Conservation (phyloP, 2,329 filamentous ascomycete genomes). For the Ambrosiella cleistominuta region DNA sequence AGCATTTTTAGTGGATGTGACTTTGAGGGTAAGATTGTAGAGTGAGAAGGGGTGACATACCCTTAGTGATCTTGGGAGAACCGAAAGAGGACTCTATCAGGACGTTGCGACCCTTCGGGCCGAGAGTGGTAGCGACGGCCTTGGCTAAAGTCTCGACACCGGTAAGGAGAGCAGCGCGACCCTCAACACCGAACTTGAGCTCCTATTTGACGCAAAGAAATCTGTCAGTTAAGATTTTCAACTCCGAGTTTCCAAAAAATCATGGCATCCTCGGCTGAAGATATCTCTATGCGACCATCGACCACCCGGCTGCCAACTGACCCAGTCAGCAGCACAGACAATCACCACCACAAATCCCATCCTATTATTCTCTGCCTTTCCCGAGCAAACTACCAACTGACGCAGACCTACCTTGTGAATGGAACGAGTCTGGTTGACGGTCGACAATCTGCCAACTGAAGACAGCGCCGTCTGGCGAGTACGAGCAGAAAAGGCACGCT, state of each 20-base stretch:
- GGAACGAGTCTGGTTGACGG: conserved; percentile 77
- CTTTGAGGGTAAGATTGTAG: neutral
- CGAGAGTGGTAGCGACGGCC: conserved; percentile 88
- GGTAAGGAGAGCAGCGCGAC: conserved; percentile 67
- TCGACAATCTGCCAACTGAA: conserved; percentile 46
- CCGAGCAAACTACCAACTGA: no score
- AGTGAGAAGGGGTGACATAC: conserved; percentile 31
- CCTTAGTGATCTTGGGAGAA: conserved; percentile 99
- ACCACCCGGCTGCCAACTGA: neutral
- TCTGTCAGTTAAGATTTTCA: neutral
- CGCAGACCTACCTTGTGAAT: conserved; percentile 70
- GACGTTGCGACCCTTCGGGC: conserved; percentile 96
- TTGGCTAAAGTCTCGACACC: conserved; percentile 95
- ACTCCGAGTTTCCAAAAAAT: neutral
- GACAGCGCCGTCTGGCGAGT: conserved; percentile 66
- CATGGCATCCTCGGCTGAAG: neutral
- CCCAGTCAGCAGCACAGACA: neutral
- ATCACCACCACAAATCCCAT: neutral
- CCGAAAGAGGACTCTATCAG: conserved; percentile 97
- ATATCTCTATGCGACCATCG: no score
- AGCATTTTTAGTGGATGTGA: neutral
- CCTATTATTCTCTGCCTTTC: no score
- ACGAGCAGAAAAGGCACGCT: conserved; percentile 77
- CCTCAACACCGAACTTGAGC: conserved; percentile 96
- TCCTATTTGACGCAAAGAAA: conserved; percentile 40